Conservation (phyloP, 2,329 filamentous ascomycete genomes). For the Aspergillus sp. region DNA sequence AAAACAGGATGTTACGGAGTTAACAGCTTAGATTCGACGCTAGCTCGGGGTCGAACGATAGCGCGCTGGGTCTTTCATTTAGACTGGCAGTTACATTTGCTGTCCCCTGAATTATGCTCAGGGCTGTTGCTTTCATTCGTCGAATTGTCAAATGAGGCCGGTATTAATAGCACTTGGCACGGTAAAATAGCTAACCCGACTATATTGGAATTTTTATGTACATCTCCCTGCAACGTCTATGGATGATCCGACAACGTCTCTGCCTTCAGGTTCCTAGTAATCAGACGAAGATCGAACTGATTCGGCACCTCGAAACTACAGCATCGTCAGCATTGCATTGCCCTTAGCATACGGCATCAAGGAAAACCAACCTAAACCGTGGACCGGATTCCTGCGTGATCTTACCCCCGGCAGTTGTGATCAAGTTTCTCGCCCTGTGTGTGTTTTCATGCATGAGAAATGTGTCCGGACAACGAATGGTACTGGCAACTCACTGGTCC, state of each 20-base stretch:
- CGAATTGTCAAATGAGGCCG: too few species aligned
- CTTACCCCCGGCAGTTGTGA: slow-evolving; percentile 8
- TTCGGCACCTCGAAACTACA: not conserved
- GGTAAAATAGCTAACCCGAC: too few species aligned
- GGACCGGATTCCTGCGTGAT: slow-evolving; percentile 4
- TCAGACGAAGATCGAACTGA: slow-evolving; percentile 9
- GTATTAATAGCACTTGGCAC: too few species aligned
- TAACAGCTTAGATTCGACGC: too few species aligned
- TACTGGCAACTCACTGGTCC: slow-evolving; percentile 5
- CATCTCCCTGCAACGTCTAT: not conserved
- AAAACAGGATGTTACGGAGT: too few species aligned
- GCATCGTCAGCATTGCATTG: not conserved
- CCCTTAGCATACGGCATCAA: too few species aligned
- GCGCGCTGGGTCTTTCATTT: too few species aligned
- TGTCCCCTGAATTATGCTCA: too few species aligned
- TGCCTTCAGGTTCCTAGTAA: slow-evolving; percentile 8
- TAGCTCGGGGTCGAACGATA: too few species aligned
- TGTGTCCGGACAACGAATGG: not conserved
- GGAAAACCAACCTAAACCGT: slow-evolving; percentile 6
- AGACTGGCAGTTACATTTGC: too few species aligned
- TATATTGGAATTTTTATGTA: not conserved
- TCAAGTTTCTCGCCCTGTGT: slow-evolving; percentile 7
- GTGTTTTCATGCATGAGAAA: too few species aligned
- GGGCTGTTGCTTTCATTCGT: too few species aligned
- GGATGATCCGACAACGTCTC: slow-evolving; percentile 13